Evolutionary conservation across 2,329 filamentous ascomycete species (phyloP).

Genomic region (Pyricularia grisea): DNA sequence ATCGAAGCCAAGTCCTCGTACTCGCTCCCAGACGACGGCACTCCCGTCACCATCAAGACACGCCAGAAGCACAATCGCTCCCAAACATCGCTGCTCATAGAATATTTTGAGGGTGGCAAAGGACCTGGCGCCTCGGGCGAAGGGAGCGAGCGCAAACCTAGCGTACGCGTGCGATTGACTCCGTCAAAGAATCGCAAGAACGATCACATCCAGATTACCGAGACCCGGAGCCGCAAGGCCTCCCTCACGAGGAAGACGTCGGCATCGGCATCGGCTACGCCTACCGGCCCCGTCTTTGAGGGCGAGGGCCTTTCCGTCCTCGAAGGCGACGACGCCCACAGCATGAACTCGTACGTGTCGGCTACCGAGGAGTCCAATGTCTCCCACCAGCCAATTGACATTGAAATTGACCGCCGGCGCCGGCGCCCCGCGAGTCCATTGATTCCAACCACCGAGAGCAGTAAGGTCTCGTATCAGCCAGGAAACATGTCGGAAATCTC

Average conservation of each 20-base stretch:
- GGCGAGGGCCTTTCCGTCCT: slow-evolving; percentile 26
- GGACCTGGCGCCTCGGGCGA: slow-evolving; percentile 26
- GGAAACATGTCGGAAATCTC: slow-evolving; percentile 78
- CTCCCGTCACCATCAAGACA: slow-evolving; percentile 85
- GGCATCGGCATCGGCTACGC: slow-evolving; percentile 16
- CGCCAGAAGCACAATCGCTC: slow-evolving; percentile 53
- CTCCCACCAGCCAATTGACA: slow-evolving; percentile 70
- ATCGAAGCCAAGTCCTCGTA: slow-evolving; percentile 66
- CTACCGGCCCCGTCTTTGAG: slow-evolving; percentile 24
- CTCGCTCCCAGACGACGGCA: slow-evolving; percentile 78
- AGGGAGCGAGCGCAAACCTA: slow-evolving; percentile 62
- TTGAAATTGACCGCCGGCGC: slow-evolving; percentile 67
- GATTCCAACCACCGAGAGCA: slow-evolving; percentile 47
- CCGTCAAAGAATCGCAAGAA: slow-evolving; percentile 61
- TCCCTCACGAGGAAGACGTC: slow-evolving; percentile 30
- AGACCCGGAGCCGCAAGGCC: slow-evolving; percentile 64
- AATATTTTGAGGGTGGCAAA: slow-evolving; percentile 85
- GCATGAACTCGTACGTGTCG: slow-evolving; percentile 67
- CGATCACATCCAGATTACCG: slow-evolving; percentile 81
- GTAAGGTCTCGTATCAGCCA: slow-evolving; percentile 49
- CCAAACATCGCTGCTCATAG: slow-evolving; percentile 85
- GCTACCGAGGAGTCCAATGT: slow-evolving; percentile 72
- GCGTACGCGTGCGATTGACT: slow-evolving; percentile 70
- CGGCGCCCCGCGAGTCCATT: slow-evolving; percentile 56
- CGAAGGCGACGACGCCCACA: slow-evolving; percentile 52